phyloP scores from a whole-genome alignment of 345 rosid species.

The Boechera retrofracta region DNA sequence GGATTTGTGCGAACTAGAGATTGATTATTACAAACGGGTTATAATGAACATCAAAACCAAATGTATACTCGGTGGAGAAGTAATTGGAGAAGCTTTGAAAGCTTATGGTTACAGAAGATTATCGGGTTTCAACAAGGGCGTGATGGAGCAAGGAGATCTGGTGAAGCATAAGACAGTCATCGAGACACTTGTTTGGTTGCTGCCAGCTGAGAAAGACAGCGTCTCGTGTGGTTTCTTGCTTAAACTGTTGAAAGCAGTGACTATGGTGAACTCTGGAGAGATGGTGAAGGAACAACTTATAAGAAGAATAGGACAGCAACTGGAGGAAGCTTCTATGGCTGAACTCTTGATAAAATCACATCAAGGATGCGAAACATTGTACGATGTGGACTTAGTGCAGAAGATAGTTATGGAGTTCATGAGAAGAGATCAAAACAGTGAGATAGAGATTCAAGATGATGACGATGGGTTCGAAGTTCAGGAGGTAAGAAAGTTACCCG shows the following conservation, averaged over 20 bases:
- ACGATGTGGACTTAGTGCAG: conserved; percentile 67
- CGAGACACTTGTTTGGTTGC: conserved; percentile 63
- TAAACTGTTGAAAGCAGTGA: conserved; percentile 77
- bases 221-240: conserved; percentile 81
- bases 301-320: conserved; percentile 68
- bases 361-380: conserved; percentile 59
- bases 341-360: conserved; percentile 67
- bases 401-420: conserved; percentile 67
- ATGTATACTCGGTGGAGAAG: conserved; percentile 55
- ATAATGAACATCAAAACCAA: conserved; percentile 55
- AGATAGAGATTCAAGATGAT: conserved; percentile 49
- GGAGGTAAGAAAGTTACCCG: conserved; percentile 49
- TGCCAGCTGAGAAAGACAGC: conserved; percentile 72
- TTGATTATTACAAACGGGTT: conserved; percentile 67
- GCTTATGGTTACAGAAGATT: conserved; percentile 80
- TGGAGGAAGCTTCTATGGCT: conserved; percentile 71
- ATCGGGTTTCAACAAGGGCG: conserved; percentile 70
- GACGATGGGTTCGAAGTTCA: conserved; percentile 48
- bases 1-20: conserved; percentile 81
- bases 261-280: conserved; percentile 58
- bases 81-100: conserved; percentile 87
- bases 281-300: conserved; percentile 54
- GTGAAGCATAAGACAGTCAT: conserved; percentile 57
- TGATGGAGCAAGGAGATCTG: conserved; percentile 55
- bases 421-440: conserved; percentile 56